Evolutionary conservation across 1,284 basidiomycete species (phyloP).

Genomic region (Neotropicomus parvogracilis): DNA sequence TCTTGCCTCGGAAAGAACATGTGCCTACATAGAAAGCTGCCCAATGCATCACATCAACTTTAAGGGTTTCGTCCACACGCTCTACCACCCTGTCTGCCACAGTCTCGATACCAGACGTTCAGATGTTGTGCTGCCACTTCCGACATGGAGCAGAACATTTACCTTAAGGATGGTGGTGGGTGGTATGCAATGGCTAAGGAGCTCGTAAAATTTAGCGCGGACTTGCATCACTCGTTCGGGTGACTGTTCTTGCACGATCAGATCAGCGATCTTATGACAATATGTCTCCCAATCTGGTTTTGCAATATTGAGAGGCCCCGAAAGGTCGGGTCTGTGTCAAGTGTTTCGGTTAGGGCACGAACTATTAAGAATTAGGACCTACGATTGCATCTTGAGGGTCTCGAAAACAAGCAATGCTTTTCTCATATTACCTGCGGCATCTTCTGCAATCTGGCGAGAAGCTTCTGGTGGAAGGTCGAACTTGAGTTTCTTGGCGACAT

Average conservation of each 20-base stretch:
- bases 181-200: constrained; percentile 98
- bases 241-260: constrained; percentile 91
- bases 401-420: constrained; percentile 95
- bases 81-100: constrained; percentile 84
- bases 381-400: constrained; percentile 94
- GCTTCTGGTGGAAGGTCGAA: constrained; percentile 80
- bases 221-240: constrained; percentile 90
- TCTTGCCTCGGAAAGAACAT: background rate
- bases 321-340: constrained; percentile 61
- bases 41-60: constrained; percentile 93
- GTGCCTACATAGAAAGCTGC: constrained; percentile 87
- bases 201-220: constrained; percentile 90
- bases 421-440: constrained; percentile 88
- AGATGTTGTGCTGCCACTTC: background rate
- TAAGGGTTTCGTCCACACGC: constrained; percentile 74
- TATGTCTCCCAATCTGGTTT: constrained; percentile 99
- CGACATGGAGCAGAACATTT: constrained; percentile 12
- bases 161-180: constrained; percentile 89
- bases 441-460: constrained; percentile 69
- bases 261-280: constrained; percentile 88
- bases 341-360: background rate
- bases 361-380: constrained; percentile 27
- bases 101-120: constrained; percentile 51
- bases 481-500: constrained; percentile 80
- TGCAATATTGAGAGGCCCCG: constrained; percentile 73